These are phyloP conservation scores for Escallonia herrerae DNA, from an alignment of 129 eudicot species.

Conservation along the genomic window DNA sequence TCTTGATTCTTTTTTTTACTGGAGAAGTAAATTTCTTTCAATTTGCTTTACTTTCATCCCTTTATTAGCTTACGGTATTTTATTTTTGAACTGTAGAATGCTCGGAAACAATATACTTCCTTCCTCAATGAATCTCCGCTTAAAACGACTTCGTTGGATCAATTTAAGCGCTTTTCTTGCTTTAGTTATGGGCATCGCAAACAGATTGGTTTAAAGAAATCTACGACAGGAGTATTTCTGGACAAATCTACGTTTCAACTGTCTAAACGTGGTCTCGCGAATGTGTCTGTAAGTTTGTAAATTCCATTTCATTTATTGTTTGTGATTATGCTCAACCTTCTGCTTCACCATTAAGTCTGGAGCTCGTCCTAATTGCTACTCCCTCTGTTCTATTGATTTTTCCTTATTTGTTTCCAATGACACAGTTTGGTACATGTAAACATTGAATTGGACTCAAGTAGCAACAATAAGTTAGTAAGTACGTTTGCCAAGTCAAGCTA, in stretches of 20 bases:
- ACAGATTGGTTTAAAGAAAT: constrained; percentile 28
- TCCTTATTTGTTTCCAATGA: too few species aligned
- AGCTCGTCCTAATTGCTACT: not conserved
- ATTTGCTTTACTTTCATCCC: not conserved
- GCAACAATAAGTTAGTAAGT: too few species aligned
- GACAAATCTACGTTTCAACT: constrained; percentile 63
- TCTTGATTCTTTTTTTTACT: not conserved
- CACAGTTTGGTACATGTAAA: too few species aligned
- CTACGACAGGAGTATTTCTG: constrained; percentile 38
- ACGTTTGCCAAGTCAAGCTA: too few species aligned
- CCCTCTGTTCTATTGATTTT: too few species aligned
- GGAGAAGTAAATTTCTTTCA: not conserved
- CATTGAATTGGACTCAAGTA: too few species aligned
- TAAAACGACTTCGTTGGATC: constrained; percentile 27
- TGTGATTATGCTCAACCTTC: too few species aligned
- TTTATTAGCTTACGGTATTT: not conserved
- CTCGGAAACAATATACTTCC: constrained; percentile 35
- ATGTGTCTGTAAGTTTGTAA: constrained; percentile 42
- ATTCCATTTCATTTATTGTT: constrained; percentile 2
- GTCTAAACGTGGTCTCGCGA: constrained; percentile 34
- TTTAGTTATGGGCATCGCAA: constrained; percentile 49
- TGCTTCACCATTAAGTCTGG: not conserved
- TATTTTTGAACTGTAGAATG: constrained; percentile 29
- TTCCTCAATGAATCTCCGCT: constrained; percentile 27
- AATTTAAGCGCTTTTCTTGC: constrained; percentile 56